Evolutionary conservation across 306 rosid species (phyloP), one percentile per base, ranked within the genome.

Genomic region (Sechiopsis laciniata): DNA sequence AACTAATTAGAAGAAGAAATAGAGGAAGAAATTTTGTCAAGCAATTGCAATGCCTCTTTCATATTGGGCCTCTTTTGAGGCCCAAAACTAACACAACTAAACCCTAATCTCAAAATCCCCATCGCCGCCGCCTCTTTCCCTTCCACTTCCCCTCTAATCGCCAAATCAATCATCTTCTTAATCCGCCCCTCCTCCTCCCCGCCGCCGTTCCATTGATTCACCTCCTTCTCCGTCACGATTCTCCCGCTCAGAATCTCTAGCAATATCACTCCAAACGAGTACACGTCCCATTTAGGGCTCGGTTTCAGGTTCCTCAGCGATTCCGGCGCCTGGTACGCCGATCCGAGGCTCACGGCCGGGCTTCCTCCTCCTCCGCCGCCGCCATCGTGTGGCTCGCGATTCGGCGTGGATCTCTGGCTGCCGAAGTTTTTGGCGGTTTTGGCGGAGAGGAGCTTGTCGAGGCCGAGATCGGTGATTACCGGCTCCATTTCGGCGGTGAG

Each of bases 51-150:
- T 13, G 86, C 96, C 75, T 94, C 97, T 83, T 87, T 94, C 92
- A 90, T 94, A 46, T 87, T 78, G 5, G 95, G 96, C 85, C 99
- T 90, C 78, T 82, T 94, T 42, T 86, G 97, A 51, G 92, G 92
- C 50, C 52, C 82, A 75, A 83, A 75, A 64, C 82, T 79, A 53
- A 79, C 92, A 75, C 99, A 94, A 10, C 81, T 82, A 56, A 91
- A 79, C 16, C 99, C 97, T 74, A 94, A 77, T 76, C 89, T 87
- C 72, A 90, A 84, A 69, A 86, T 80, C 10, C 80, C 78, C 77
- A 85, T 26, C 40, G 83, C 52, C 19, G 78, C 89, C 50, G 83
- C 90, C 32, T 89, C 96, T 55, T 78, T 82, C 7, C 87, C 83
- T 65, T 82, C 92, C 74, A 91, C 71, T 59, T 94, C 97, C 21